Evolutionary conservation across 2,329 filamentous ascomycete species (phyloP).

Genomic region (Aspergillus hortae): DNA sequence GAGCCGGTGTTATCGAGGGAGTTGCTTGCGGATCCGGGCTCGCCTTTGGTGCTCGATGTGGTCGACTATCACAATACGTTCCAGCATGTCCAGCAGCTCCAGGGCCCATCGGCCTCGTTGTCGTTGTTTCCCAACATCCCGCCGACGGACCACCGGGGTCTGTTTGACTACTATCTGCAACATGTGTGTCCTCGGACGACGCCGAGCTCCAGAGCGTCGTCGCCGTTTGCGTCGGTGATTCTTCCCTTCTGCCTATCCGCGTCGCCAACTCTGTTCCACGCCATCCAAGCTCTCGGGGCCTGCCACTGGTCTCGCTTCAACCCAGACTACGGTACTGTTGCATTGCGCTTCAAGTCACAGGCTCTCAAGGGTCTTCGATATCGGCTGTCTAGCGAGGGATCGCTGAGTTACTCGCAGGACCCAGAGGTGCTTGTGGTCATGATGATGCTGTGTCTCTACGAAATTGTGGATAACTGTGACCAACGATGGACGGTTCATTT

Average conservation of each 20-base stretch:
- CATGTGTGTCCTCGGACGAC: slow-evolving; percentile 40
- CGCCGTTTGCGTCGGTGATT: slow-evolving; percentile 39
- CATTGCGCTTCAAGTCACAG: slow-evolving; percentile 36
- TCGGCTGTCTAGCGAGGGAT: slow-evolving; percentile 28
- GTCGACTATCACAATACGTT: background rate
- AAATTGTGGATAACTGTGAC: slow-evolving; percentile 44
- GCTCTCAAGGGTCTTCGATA: slow-evolving; percentile 35
- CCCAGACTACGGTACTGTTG: slow-evolving; percentile 26
- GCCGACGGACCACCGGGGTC: slow-evolving; percentile 24
- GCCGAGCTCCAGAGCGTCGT: slow-evolving; percentile 31
- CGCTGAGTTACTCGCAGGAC: slow-evolving; percentile 23
- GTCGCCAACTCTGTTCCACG: slow-evolving; percentile 35
- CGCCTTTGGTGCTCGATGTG: background rate
- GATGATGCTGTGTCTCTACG: slow-evolving; percentile 47
- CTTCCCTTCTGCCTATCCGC: slow-evolving; percentile 38
- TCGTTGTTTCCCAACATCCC: slow-evolving; percentile 29
- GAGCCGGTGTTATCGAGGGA: background rate
- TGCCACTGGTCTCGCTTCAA: slow-evolving; percentile 35
- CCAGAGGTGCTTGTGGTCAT: slow-evolving; percentile 41
- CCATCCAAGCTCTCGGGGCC: slow-evolving; percentile 38
- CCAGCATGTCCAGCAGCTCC: slow-evolving; percentile 1
- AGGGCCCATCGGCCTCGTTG: slow-evolving; percentile 14
- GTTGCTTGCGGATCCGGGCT: background rate
- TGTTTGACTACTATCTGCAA: slow-evolving; percentile 41
- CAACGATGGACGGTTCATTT: slow-evolving; percentile 48